These are phyloP conservation scores for Ophidiomyces ophidiicola DNA, from an alignment of 2,329 filamentous ascomycete species.

Conservation along the genomic window DNA sequence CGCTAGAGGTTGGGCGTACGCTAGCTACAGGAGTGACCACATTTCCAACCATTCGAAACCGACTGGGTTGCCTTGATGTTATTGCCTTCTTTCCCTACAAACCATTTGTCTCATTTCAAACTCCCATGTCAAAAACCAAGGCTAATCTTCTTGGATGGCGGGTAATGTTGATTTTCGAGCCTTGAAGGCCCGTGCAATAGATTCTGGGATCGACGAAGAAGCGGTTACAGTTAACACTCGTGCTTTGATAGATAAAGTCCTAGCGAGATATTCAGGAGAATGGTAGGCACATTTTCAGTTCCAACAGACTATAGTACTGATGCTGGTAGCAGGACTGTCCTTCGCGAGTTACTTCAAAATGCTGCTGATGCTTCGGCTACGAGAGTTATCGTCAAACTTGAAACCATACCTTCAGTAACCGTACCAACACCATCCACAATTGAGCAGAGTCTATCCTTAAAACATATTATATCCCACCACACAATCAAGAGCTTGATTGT, in stretches of 20 bases:
- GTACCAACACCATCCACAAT: slow-evolving; percentile 56
- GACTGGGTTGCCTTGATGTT: too few relatives aligned
- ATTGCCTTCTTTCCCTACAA: too few relatives aligned
- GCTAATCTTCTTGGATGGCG: too few relatives aligned
- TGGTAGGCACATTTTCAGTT: slow-evolving; percentile 49
- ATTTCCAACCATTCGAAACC: too few relatives aligned
- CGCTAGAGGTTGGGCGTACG: too few relatives aligned
- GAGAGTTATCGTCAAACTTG: slow-evolving; percentile 80
- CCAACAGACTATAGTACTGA: background rate
- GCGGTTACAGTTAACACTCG: slow-evolving; percentile 96
- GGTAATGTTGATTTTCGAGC: slow-evolving; percentile 52
- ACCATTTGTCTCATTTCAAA: too few relatives aligned
- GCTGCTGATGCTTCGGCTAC: slow-evolving; percentile 92
- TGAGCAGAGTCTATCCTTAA: slow-evolving; percentile 59
- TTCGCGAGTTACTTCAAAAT: slow-evolving; percentile 94
- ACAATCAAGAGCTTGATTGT: slow-evolving; percentile 80
- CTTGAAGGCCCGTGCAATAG: slow-evolving; percentile 76
- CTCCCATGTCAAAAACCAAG: too few relatives aligned
- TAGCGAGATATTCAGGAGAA: slow-evolving; percentile 92
- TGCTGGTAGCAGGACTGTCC: slow-evolving; percentile 39
- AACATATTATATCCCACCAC: slow-evolving; percentile 73
- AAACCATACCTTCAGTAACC: slow-evolving; percentile 71
- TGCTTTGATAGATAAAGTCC: slow-evolving; percentile 92
- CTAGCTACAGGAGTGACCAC: too few relatives aligned
- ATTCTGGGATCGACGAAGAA: slow-evolving; percentile 79